phyloP scores from a whole-genome alignment of 2,329 filamentous ascomycete species.

The Beauveria sp. region DNA sequence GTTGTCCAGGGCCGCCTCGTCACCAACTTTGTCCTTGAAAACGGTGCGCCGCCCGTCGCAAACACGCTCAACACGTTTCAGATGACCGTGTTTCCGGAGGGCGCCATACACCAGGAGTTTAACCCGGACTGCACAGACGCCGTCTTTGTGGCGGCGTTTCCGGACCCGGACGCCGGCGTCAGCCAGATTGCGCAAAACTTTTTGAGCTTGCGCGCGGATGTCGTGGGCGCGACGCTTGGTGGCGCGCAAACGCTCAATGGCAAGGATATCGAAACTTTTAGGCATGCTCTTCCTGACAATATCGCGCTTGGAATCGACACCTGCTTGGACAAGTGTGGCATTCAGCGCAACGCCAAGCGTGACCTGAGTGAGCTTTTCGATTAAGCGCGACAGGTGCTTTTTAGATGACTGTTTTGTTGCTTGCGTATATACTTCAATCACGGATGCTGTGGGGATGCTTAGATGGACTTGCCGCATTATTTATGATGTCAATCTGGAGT shows the following conservation, averaged over 20 bases:
- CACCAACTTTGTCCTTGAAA: constrained; percentile 37
- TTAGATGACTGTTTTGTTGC: not conserved
- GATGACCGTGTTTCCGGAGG: constrained; percentile 43
- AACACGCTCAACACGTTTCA: constrained; percentile 32
- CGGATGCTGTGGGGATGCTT: not conserved
- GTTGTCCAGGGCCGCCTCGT: constrained; percentile 36
- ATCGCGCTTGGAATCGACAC: constrained; percentile 43
- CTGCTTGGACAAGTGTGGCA: constrained; percentile 42
- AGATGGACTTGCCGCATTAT: not conserved
- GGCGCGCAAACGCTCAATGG: constrained; percentile 29
- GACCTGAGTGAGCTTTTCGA: constrained; percentile 18
- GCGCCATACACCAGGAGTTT: constrained; percentile 42
- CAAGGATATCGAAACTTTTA: constrained; percentile 33
- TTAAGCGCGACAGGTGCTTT: not conserved
- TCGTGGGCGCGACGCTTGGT: constrained; percentile 31
- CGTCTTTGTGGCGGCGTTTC: constrained; percentile 42
- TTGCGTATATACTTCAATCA: not conserved
- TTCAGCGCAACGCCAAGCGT: constrained; percentile 28
- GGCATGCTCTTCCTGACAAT: constrained; percentile 35
- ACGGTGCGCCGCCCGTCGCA: constrained; percentile 29
- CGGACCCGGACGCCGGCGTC: constrained; percentile 37
- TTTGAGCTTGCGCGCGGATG: constrained; percentile 33
- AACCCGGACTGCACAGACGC: constrained; percentile 42
- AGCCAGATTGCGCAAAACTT: constrained; percentile 40
- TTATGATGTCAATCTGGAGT: not conserved